Evolutionary conservation across 2,329 filamentous ascomycete genomes (phyloP), one percentile per base, ranked within the genome.

Genomic region (Fusarium azukiicola): DNA sequence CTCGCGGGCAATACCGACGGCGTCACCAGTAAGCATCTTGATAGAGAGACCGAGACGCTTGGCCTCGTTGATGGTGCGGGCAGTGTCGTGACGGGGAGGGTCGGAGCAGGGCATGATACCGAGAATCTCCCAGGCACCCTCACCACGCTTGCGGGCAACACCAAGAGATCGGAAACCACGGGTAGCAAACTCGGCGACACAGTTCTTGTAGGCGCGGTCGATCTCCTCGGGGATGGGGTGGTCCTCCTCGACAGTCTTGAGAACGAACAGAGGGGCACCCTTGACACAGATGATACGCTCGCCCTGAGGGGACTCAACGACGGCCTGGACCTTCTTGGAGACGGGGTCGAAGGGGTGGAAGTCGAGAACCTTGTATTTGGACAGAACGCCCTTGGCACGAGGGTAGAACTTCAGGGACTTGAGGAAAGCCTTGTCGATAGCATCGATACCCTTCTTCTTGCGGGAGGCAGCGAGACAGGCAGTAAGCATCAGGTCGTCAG

Each of bases 11-110:
- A 98, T 98, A 88, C 96, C 97, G 86, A 98, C 96, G 81, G 97
- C 96, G 86, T 98, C 96, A 92, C 96, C 96, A 89, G 97, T 98
- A 90, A 98, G 93, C 96, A 98, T 98, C 93, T 98, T 98, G 90
- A 98, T 97, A 82, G 95, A 97, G 77, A 98, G 92, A 91, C 96
- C 96, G 74, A 98, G 94, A 79, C 91, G 92, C 92, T 98, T 97
- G 85, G 96, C 96, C 89, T 98, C 96, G 87, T 96, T 95, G 90
- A 98, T 96, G 77, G 97, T 98, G 87, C 96, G 96, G 84, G 95
- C 96, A 82, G 97, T 98, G 85, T 98, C 96, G 90, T 98, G 94
- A 85, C 97, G 96, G 82, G 96, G 96, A 83, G 97, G 97, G 87
- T 98, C 96, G 84, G 95, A 96, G 92, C 96, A 98, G 85, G 97